Base-by-base conservation (phyloP, 2,329 filamentous ascomycete genomes). In the Apiospora saccharicola region DNA sequence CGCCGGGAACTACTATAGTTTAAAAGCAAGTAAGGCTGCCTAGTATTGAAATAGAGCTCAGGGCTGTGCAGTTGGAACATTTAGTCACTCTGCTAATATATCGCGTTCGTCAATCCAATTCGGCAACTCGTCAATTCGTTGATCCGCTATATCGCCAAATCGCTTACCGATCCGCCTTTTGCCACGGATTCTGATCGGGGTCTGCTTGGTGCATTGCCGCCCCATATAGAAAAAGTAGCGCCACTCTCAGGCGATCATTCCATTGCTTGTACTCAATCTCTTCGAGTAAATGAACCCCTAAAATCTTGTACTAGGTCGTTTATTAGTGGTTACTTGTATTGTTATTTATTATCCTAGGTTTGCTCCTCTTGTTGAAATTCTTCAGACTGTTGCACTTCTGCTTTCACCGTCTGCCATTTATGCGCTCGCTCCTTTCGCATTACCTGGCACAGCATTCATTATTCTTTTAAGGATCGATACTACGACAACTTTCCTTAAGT, bases 201-300 rank as follows among this genome's bases (percentile, higher is more conserved):
- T 64, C 34, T 64, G 57, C 19, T 37, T 64, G 53, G 53, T 34
- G 57, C 57, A 64, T 64, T 64, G 57, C 30, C 30, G 30, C 37
- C 19, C 30, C 30, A 30, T 26, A 41, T 14, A 41, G 57, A 14
- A n/a, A n/a, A 24, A 37, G 34, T 64, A 64, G 57, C 34, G 57
- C 57, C 57, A 64, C 34, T 64, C 34, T 64, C 57, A 34, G 57
- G 19, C 57, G 34, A 64, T 64, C 57, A 57, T 64, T 64, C 34
- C 57, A 64, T 24, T 64, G 57, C 57, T 41, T 64, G 34, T 64
- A n/a, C 57, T 64, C 57, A 64, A 64, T 64, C 22, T 64, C 57
- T 41, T 64, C 57, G n/a, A 64, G 57, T 64, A 61, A 70, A 53
- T 70, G 57, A 70, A 72, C 71, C 71, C 71, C 71, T 70, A 70